Conservation (phyloP, 2,329 filamentous ascomycete genomes). For the Trichoderma sp. region DNA sequence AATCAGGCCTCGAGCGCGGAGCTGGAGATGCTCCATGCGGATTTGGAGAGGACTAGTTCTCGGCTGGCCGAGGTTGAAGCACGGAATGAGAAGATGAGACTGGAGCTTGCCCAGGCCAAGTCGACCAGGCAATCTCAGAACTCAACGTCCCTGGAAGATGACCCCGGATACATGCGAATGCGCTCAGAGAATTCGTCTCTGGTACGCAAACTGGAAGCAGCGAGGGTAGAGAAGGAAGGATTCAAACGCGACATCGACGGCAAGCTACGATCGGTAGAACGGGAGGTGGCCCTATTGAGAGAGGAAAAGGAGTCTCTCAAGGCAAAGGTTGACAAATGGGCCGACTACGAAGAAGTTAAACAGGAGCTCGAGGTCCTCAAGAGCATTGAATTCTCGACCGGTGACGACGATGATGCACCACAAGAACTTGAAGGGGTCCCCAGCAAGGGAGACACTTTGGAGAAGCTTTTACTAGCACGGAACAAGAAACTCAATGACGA, state of each 20-base stretch:
- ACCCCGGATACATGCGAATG: slow-evolving; percentile 82
- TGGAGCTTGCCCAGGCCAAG: slow-evolving; percentile 87
- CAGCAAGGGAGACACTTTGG: slow-evolving; percentile 70
- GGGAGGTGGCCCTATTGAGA: slow-evolving; percentile 70
- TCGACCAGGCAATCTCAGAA: slow-evolving; percentile 61
- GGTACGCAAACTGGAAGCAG: slow-evolving; percentile 80
- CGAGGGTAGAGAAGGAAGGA: slow-evolving; percentile 77
- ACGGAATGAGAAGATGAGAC: slow-evolving; percentile 85
- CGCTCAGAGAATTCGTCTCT: slow-evolving; percentile 92
- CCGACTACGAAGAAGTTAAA: slow-evolving; percentile 94
- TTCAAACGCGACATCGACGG: slow-evolving; percentile 73
- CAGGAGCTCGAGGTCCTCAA: slow-evolving; percentile 95
- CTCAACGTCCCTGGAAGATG: slow-evolving; percentile 71
- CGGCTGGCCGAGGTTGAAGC: slow-evolving; percentile 88
- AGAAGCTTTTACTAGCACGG: slow-evolving; percentile 83
- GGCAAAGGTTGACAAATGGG: slow-evolving; percentile 80
- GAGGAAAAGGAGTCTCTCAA: slow-evolving; percentile 79
- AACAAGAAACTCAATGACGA: slow-evolving; percentile 98
- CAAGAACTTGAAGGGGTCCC: slow-evolving; percentile 38
- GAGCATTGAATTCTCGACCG: slow-evolving; percentile 94
- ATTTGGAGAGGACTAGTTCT: slow-evolving; percentile 83
- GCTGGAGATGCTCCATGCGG: slow-evolving; percentile 87
- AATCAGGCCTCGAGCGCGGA: slow-evolving; percentile 79
- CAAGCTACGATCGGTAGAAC: slow-evolving; percentile 73
- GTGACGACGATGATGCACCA: slow-evolving; percentile 69